phyloP scores from a whole-genome alignment of 2,329 filamentous ascomycete genomes.

The Neonectria hederae region DNA sequence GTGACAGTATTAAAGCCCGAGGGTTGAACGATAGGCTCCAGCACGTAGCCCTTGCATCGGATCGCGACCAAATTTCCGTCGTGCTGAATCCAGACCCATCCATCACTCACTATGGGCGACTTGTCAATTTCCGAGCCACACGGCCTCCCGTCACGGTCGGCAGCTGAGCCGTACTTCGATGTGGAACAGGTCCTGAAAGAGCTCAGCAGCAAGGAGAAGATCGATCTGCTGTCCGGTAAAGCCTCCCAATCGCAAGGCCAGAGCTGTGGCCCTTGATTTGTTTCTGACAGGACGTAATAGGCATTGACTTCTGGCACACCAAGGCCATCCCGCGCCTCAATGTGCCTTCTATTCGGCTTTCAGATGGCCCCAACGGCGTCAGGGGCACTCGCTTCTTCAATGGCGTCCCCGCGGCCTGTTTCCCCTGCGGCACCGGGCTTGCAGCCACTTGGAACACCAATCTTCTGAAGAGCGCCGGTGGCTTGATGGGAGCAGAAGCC shows the following conservation, averaged over 20 bases:
- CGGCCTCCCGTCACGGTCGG: neutral
- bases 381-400: constrained; percentile 26
- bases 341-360: constrained; percentile 26
- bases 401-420: constrained; percentile 20
- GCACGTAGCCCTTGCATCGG: no score
- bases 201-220: neutral
- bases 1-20: neutral
- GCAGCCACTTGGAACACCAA: constrained; percentile 23
- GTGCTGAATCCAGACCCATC: neutral
- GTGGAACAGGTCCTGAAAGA: neutral
- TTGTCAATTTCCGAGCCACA: neutral
- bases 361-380: constrained; percentile 37
- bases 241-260: neutral
- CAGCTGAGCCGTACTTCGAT: neutral
- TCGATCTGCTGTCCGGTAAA: neutral
- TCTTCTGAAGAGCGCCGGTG: constrained; percentile 16
- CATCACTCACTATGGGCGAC: constrained; percentile 4
- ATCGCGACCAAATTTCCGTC: no score
- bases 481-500: constrained; percentile 9
- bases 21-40: neutral
- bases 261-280: no score
- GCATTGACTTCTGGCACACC: constrained; percentile 34
- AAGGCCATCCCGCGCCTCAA: constrained; percentile 24
- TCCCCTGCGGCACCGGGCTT: constrained; percentile 24
- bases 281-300: constrained; percentile 5